Evolutionary conservation across 768 basidiomycete species (phyloP), one percentile per base, ranked within the genome.

Genomic region (Naganishia friedmannii): DNA sequence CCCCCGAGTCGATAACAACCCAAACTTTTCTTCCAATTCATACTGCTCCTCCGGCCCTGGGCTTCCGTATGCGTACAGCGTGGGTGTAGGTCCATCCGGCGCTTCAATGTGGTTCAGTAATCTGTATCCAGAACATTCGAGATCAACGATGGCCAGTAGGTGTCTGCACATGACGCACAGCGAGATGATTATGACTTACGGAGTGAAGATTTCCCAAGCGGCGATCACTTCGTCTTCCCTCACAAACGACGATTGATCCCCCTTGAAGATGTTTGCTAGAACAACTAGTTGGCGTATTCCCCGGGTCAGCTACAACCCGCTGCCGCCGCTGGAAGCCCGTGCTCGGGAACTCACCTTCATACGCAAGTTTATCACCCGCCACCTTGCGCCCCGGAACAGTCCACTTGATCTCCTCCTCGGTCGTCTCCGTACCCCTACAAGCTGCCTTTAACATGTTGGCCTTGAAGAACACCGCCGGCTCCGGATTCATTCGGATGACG

Each of bases 141-240:
- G 17, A 39, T 51, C 3, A 3, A 51, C 21, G 48, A 51, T 51
- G 3, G 23, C 6, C n/a, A n/a, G n/a, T 7, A 23, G 3, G 6
- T 23, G 19, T 26, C 48, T 12, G 4, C 3, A 21, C 15, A 10
- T 42, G 15, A 17, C 15, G 42, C 2, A 15, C 9, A 42, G 7
- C 9, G 10, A 34, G n/a, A n/a, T 19, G 17, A 23, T 32, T 21
- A 13, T n/a, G 15, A 65, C 60, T 34, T 23, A 66, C 29, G 72
- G 72, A 9, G 72, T 73, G 53, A 73, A 73, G n/a, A 73, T 73
- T 34, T 69, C 60, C 72, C 72, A 73, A 17, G 66, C 53, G 19
- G 65, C 69, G 46, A 68, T 70, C 46, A 73, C 54, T 48, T 73
- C 69, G 53, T 73, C 72, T 55, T 73, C 69, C 12, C 72, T 51